A percentile compares a stretch with the other conserved stretches of the same genome.
Evolutionary conservation across 2,329 filamentous ascomycete species (phyloP).

Genomic region (Hypoxylon sp.): DNA sequence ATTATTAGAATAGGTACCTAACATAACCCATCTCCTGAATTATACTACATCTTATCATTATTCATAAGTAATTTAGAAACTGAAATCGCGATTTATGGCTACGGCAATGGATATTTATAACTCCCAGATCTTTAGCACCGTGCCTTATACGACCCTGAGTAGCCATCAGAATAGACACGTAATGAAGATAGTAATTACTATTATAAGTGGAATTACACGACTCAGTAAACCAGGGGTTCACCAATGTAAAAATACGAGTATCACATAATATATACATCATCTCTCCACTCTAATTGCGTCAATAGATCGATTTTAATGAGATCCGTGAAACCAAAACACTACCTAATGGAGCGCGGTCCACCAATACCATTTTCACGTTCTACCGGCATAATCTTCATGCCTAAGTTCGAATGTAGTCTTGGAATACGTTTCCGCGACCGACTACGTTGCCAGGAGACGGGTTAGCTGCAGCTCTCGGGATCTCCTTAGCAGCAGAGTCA

Average conservation of each 20-base stretch:
- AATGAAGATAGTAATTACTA: neutral
- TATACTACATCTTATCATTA: no score
- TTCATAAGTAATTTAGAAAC: no score
- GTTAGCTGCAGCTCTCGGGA: neutral
- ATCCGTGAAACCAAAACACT: neutral
- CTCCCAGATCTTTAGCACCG: neutral
- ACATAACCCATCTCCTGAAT: no score
- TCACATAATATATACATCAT: slow-evolving; percentile 39
- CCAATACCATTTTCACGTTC: neutral
- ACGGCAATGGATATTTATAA: neutral
- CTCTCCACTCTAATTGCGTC: slow-evolving; percentile 32
- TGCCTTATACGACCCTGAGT: neutral
- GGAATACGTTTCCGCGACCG: neutral
- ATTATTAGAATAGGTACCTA: no score
- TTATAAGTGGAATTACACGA: slow-evolving; percentile 11
- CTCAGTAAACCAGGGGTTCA: slow-evolving; percentile 25
- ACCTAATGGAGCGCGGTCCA: neutral
- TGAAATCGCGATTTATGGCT: no score
- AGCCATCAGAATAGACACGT: neutral
- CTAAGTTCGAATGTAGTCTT: neutral
- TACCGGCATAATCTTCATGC: neutral
- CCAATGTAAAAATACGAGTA: slow-evolving; percentile 37
- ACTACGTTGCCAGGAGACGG: neutral
- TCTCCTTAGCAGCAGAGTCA: neutral
- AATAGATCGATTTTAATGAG: slow-evolving; percentile 8